Conservation (phyloP, 805 yeast genomes). For the Kluyveromyces lactis region DNA sequence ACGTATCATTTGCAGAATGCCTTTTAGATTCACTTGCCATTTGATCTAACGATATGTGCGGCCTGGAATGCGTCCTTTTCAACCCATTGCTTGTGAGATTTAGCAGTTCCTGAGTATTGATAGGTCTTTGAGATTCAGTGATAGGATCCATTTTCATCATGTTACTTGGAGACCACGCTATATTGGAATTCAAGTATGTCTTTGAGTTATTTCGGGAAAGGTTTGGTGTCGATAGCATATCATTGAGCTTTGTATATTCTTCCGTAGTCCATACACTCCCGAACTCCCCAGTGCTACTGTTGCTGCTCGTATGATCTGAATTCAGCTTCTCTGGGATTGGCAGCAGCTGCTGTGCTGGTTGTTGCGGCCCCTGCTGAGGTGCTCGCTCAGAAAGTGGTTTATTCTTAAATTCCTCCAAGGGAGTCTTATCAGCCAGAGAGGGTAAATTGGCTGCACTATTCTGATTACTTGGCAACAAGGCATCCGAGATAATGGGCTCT, state of each 20-base stretch:
- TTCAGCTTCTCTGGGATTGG: not conserved
- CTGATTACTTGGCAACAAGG: not conserved
- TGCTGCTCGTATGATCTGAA: not conserved
- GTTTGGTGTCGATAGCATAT: constrained; percentile 9
- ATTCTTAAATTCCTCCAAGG: not conserved
- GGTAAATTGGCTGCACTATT: constrained; percentile 1
- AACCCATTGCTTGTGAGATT: not conserved
- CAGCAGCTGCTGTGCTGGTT: not conserved
- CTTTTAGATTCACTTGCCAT: not conserved
- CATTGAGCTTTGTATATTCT: constrained; percentile 20
- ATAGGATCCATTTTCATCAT: constrained; percentile 2
- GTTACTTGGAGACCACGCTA: constrained; percentile 1
- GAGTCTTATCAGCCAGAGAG: constrained; percentile 1
- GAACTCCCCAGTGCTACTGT: constrained; percentile 20
- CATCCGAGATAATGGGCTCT: not conserved
- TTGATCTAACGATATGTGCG: constrained; percentile 17
- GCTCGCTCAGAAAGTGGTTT: too few relatives aligned
- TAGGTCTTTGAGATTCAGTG: not conserved
- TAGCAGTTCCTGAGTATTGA: constrained; percentile 1
- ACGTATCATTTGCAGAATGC: constrained; percentile 2
- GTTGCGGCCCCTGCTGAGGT: too few relatives aligned
- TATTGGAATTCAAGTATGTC: not conserved
- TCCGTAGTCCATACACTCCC: constrained; percentile 47
- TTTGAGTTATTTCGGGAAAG: constrained; percentile 5
- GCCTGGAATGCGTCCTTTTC: constrained; percentile 12